These are phyloP conservation scores for Chlamydomonas sp. DNA, from an alignment of 139 green algal species.

Conservation along the genomic window DNA sequence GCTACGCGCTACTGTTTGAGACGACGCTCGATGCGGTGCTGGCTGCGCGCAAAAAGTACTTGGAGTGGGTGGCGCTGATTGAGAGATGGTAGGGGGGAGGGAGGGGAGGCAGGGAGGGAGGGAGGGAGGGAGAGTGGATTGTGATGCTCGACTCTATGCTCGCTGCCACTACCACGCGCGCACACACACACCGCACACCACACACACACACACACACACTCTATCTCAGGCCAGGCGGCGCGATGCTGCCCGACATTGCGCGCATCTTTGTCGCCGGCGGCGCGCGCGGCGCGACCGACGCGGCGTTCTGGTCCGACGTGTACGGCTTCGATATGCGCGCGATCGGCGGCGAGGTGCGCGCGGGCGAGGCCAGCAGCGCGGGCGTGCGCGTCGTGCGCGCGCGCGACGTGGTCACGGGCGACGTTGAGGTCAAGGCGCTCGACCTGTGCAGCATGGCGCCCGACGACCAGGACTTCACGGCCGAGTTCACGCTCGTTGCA, in stretches of 20 bases:
- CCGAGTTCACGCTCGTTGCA: slow-evolving; percentile 57
- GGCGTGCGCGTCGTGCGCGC: slow-evolving; percentile 50
- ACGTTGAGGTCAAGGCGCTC: slow-evolving; percentile 36
- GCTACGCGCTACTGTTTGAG: slow-evolving; percentile 95
- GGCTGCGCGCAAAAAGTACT: too few relatives aligned
- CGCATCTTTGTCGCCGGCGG: slow-evolving; percentile 66
- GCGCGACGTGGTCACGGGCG: slow-evolving; percentile 42
- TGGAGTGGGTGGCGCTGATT: too few relatives aligned
- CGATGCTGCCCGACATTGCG: slow-evolving; percentile 81
- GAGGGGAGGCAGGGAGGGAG: too few relatives aligned
- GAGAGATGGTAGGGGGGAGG: too few relatives aligned
- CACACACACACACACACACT: too few relatives aligned
- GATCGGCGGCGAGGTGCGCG: slow-evolving; percentile 41
- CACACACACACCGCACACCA: too few relatives aligned
- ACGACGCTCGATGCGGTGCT: slow-evolving; percentile 87
- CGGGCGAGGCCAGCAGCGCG: slow-evolving; percentile 29
- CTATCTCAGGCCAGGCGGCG: slow-evolving; percentile 80
- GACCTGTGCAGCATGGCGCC: slow-evolving; percentile 64
- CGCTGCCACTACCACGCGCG: too few relatives aligned
- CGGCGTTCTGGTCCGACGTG: slow-evolving; percentile 83
- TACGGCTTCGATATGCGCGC: slow-evolving; percentile 85
- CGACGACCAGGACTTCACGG: slow-evolving; percentile 78
- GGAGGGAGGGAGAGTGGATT: too few relatives aligned
- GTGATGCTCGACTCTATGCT: too few relatives aligned
- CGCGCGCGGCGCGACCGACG: slow-evolving; percentile 29